Base-by-base conservation (phyloP, 2,329 filamentous ascomycete genomes). In the Ploettnerulaceae sp. region DNA sequence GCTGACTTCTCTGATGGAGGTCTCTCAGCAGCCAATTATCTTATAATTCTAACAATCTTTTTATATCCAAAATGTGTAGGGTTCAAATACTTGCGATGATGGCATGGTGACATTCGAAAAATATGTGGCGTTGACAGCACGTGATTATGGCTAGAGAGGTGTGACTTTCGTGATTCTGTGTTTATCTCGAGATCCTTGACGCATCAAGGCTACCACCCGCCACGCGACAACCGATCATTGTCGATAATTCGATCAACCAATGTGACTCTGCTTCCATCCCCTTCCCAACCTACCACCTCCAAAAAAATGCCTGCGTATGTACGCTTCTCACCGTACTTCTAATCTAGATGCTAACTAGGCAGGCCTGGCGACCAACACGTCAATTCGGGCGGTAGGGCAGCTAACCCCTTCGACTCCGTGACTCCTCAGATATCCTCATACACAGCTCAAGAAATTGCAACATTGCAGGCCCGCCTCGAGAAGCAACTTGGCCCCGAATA, bases 401-500 rank as follows among this genome's bases (percentile, higher is more conserved):
- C 78, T 61, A 97, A 96, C 62, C 90, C 90, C 6, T 98, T 93
- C 66, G 82, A 88, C 65, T 85, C 91, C 57, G 66, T 70, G 2
- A 76, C 75, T 62, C 79, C 76, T 39, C 79, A 79, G 32, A 76
- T 95, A 22, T 83, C 78, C 42, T 80, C 86, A 63, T 98, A 88
- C 71, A 95, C 89, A 0, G 89, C 90, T n/a, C 75, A 81, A 57
- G 84, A 98, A 64, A 91, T 96, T 48, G 89, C 89, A 17, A 91
- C 88, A 0, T 74, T 98, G 11, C 86, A 95, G 62, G 80, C 81
- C 55, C 82, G 88, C 24, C 79, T 98, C 22, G 87, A 97, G 63
- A 94, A 90, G 63, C 90, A 96, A 64, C 79, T 98, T 8, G 93
- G 93, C 0, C 93, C 93, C 0, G 94, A 98, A 69, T 98, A 94